Evolutionary conservation across 371 early-diverging fungal genomes (phyloP).

Genomic region (Actinomortierella wolfii): DNA sequence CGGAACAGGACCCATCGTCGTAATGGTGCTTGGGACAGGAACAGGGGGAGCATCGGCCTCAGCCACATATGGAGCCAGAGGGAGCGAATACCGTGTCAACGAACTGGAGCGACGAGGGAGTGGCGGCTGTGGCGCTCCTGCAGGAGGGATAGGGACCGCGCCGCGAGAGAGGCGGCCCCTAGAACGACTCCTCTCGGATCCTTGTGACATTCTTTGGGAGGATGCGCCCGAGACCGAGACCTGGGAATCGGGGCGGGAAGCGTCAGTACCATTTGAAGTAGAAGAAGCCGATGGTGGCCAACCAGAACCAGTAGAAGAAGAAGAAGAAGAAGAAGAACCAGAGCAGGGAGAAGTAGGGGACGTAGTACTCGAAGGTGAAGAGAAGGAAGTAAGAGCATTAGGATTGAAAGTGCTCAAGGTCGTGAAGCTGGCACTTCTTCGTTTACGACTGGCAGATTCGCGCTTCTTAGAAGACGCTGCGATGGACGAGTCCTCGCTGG

Average conservation of each 20-base stretch:
- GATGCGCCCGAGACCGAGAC: slow-evolving; percentile 10
- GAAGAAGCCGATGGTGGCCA: slow-evolving; percentile 17
- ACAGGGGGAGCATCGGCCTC: slow-evolving; percentile 33
- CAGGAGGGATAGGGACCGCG: slow-evolving; percentile 23
- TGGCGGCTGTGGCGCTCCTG: slow-evolving; percentile 32
- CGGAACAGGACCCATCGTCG: too few species aligned
- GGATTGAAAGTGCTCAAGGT: slow-evolving; percentile 41
- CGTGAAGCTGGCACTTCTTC: slow-evolving; percentile 45
- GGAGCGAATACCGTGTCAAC: slow-evolving; percentile 31
- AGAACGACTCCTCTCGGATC: slow-evolving; percentile 45
- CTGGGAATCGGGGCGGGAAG: slow-evolving; percentile 23
- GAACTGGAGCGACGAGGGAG: slow-evolving; percentile 38
- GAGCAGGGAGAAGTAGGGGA: slow-evolving; percentile 4
- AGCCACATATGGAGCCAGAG: slow-evolving; percentile 22
- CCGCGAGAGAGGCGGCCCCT: slow-evolving; percentile 26
- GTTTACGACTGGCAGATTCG: slow-evolving; percentile 36
- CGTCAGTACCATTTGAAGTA: slow-evolving; percentile 10
- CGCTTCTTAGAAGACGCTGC: slow-evolving; percentile 3
- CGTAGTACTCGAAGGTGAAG: slow-evolving; percentile 22
- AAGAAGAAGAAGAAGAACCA: slow-evolving; percentile 23
- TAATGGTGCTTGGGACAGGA: slow-evolving; percentile 6
- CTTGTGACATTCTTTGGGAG: slow-evolving; percentile 19
- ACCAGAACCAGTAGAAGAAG: slow-evolving; percentile 25
- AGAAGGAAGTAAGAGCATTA: slow-evolving; percentile 31
- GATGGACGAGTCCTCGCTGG: slow-evolving; percentile 3